Percentiles rank a stretch among this genome's conserved stretches.
Conservation (phyloP, 169 alveolate species). For the Theileria sp. region DNA sequence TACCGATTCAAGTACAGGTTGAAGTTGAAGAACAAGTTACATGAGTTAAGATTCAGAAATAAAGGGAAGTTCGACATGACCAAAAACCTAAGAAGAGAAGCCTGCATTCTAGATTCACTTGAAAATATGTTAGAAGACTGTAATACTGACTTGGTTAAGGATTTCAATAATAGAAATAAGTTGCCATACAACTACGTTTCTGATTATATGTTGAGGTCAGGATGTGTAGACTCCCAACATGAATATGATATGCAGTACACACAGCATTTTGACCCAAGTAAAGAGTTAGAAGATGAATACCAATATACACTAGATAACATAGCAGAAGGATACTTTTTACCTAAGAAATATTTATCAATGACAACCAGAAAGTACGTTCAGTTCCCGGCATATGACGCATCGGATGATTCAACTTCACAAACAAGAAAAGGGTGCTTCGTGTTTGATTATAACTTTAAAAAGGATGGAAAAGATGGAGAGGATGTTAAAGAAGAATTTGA, state of each 20-base stretch:
- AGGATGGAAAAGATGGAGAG: neutral
- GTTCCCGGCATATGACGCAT: constrained; percentile 13
- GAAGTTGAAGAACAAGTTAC: constrained; percentile 58
- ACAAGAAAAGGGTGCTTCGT: constrained; percentile 47
- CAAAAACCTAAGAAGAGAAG: constrained; percentile 48
- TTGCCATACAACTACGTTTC: constrained; percentile 13
- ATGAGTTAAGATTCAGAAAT: constrained; percentile 33
- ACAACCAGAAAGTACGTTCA: constrained; percentile 42
- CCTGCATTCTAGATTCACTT: constrained; percentile 41
- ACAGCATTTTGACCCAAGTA: constrained; percentile 42
- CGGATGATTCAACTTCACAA: constrained; percentile 1
- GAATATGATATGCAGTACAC: constrained; percentile 43
- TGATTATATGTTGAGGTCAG: constrained; percentile 41
- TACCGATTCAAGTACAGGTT: constrained; percentile 63
- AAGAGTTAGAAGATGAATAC: constrained; percentile 33
- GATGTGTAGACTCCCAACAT: constrained; percentile 36
- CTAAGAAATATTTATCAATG: constrained; percentile 37
- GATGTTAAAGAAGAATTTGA: neutral
- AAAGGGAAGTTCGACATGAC: constrained; percentile 53
- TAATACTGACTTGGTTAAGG: constrained; percentile 33
- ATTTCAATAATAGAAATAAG: constrained; percentile 17
- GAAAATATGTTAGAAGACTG: constrained; percentile 59
- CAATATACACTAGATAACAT: constrained; percentile 44
- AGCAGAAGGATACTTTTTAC: constrained; percentile 63
- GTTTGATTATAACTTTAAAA: constrained; percentile 7